Evolutionary conservation across 1,284 basidiomycete species (phyloP).

Genomic region (Sanguinoderma infundibulare): DNA sequence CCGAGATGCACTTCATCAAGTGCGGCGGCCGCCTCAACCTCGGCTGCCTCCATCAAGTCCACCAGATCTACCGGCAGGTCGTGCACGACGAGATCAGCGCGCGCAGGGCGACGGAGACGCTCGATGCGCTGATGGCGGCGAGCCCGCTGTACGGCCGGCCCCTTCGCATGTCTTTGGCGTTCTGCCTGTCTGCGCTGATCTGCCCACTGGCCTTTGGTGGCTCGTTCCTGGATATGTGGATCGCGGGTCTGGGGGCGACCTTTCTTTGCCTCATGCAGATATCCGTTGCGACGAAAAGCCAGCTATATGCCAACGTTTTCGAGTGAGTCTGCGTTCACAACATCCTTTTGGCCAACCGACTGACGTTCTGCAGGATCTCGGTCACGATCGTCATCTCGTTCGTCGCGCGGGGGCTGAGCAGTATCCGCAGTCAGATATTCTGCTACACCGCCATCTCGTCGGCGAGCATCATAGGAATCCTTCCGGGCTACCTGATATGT

Average conservation of each 20-base stretch:
- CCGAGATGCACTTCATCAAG: constrained; percentile 85
- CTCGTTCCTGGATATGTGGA: constrained; percentile 82
- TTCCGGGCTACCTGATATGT: constrained; percentile 86
- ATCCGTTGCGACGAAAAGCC: constrained; percentile 70
- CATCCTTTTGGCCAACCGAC: not conserved
- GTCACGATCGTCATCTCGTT: constrained; percentile 85
- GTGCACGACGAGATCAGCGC: constrained; percentile 88
- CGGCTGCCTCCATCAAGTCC: constrained; percentile 77
- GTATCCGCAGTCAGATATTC: constrained; percentile 74
- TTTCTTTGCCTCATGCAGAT: constrained; percentile 73
- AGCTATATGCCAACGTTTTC: constrained; percentile 86
- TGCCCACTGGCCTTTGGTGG: constrained; percentile 87
- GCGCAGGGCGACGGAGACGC: constrained; percentile 59
- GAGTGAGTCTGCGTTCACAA: constrained; percentile 62
- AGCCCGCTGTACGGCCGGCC: constrained; percentile 63
- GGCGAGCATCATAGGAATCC: constrained; percentile 78
- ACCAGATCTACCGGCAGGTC: constrained; percentile 76
- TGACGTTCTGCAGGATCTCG: constrained; percentile 61
- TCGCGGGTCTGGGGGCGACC: constrained; percentile 71
- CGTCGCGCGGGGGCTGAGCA: constrained; percentile 76
- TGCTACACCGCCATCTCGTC: constrained; percentile 90
- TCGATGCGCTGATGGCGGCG: constrained; percentile 54
- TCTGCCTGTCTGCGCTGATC: constrained; percentile 74
- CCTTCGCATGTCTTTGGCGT: constrained; percentile 69
- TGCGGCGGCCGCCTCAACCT: constrained; percentile 75